Base-by-base conservation (phyloP, 139 green algal species). In the Chlamydomonas sphaeroides region DNA sequence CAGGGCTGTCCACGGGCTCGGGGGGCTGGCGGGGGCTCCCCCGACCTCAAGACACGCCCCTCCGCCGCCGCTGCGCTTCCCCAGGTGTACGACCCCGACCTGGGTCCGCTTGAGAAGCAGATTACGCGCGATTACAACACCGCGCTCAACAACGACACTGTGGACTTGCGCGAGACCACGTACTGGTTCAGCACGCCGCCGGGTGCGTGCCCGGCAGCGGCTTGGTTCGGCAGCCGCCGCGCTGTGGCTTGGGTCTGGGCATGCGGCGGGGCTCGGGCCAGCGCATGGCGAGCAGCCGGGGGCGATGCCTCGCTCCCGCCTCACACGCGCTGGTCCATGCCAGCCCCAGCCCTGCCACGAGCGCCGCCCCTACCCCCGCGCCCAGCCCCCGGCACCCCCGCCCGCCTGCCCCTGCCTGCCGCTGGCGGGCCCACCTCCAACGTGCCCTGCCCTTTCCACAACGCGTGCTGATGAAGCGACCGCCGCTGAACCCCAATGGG, bases 161-260 rank as follows among this genome's bases (percentile, higher is more conserved):
- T 88, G 15, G 84, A 88, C 79, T 62, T 89, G 25, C 75, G 79
- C 36, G 87, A 91, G 25, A 91, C 87, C 5, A 71, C 82, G 7
- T 91, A 91, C 80, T 91, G 87, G 87, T 91, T 91, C 77, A 77
- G 85, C 39, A 89, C 85, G 28, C 87, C 87, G 1, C 63, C 75
- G 69, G 76, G 87, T 91, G 59, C 1, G 80, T 38, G 49, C 25
- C 25, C 2, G 56, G 56, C 10, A 53, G 45, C 45, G 45, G 45
- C 11, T 53, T 10, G 45, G 11, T 10, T 53, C 45, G 45, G 11
- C 11, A 53, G 45, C 11, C 45, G 45, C 67, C 23, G 67, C 5
- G 67, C 23, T 10, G 35, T 17, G 6, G 14, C 8, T 26, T 6
- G 33, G 38, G 35, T 73, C 36, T 6, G 28, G 33, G 20, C 8